These are phyloP conservation scores for Abortiporus biennis DNA, from an alignment of 1,284 basidiomycete genomes.

Conservation along the genomic window DNA sequence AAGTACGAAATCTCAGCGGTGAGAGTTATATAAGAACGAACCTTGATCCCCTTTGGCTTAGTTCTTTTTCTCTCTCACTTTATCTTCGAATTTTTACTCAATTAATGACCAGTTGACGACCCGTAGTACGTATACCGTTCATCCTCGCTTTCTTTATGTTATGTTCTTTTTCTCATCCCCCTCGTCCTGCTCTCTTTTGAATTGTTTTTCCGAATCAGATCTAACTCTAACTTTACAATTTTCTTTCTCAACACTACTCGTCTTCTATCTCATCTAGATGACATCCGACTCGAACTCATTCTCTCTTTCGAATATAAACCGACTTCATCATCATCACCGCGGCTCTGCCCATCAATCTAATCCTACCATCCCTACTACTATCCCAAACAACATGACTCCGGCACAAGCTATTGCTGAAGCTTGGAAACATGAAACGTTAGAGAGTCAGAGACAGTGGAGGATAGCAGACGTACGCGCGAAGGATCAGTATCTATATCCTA, in stretches of 20 bases:
- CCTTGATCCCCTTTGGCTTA: constrained; percentile 19
- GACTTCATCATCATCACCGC: too few relatives aligned
- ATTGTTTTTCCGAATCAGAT: too few relatives aligned
- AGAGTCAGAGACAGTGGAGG: constrained; percentile 54
- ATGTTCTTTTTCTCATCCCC: constrained; percentile 8
- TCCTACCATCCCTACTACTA: too few relatives aligned
- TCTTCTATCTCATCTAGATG: constrained; percentile 23
- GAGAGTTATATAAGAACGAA: constrained; percentile 29
- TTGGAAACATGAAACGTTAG: constrained; percentile 53
- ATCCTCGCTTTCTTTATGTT: constrained; percentile 5
- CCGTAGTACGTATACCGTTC: constrained; percentile 20
- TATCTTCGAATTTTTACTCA: constrained; percentile 14
- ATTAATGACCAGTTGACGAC: constrained; percentile 28
- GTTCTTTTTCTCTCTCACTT: too few relatives aligned
- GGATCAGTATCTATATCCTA: constrained; percentile 28
- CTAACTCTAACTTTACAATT: not conserved
- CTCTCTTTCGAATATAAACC: constrained; percentile 19
- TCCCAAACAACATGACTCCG: constrained; percentile 33
- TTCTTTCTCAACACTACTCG: constrained; percentile 4
- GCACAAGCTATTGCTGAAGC: constrained; percentile 59
- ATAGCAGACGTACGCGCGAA: constrained; percentile 39
- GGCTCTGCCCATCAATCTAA: constrained; percentile 14
- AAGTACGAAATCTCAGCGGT: constrained; percentile 16
- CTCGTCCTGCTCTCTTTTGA: constrained; percentile 8
- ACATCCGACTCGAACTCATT: constrained; percentile 27